phyloP scores from a whole-genome alignment of 2,329 filamentous ascomycete species.

The Calonectria pseudoreteaudii region DNA sequence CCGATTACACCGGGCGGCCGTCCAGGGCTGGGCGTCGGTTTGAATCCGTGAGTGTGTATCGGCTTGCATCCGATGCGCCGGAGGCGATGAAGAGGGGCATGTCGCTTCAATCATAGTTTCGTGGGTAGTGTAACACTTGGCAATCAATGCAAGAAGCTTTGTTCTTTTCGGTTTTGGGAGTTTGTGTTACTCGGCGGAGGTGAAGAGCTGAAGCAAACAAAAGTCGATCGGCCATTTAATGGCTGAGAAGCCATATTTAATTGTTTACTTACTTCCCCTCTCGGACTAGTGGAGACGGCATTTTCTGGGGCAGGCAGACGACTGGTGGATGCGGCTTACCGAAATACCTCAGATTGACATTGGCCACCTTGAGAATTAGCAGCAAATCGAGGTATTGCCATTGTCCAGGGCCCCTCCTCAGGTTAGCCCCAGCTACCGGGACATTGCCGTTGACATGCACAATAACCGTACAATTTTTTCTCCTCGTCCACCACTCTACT shows the following conservation, averaged over 20 bases:
- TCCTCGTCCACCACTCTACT: conserved; percentile 38
- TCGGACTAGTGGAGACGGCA: conserved; percentile 38
- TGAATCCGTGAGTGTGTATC: conserved; percentile 5
- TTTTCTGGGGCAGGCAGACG: conserved; percentile 22
- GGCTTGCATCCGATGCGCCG: conserved; percentile 31
- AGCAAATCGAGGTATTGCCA: conserved; percentile 25
- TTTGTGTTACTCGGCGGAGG: too few relatives aligned
- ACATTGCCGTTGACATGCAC: conserved; percentile 42
- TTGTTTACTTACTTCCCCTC: conserved; percentile 49
- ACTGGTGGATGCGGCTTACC: conserved; percentile 28
- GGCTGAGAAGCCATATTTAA: conserved; percentile 4
- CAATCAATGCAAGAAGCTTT: neutral
- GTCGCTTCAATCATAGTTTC: conserved; percentile 5
- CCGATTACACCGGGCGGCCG: conserved; percentile 59
- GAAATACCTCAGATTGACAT: conserved; percentile 33
- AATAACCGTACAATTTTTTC: conserved; percentile 46
- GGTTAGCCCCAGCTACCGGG: conserved; percentile 35
- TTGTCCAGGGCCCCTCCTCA: conserved; percentile 29
- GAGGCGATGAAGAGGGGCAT: conserved; percentile 18
- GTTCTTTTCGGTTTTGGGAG: neutral
- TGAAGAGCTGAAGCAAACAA: neutral
- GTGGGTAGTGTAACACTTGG: neutral
- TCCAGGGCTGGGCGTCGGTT: conserved; percentile 54
- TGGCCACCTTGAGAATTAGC: neutral
- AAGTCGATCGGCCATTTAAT: neutral